Base-by-base conservation (phyloP, 2,329 filamentous ascomycete species). In the Diaporthe ampelina region DNA sequence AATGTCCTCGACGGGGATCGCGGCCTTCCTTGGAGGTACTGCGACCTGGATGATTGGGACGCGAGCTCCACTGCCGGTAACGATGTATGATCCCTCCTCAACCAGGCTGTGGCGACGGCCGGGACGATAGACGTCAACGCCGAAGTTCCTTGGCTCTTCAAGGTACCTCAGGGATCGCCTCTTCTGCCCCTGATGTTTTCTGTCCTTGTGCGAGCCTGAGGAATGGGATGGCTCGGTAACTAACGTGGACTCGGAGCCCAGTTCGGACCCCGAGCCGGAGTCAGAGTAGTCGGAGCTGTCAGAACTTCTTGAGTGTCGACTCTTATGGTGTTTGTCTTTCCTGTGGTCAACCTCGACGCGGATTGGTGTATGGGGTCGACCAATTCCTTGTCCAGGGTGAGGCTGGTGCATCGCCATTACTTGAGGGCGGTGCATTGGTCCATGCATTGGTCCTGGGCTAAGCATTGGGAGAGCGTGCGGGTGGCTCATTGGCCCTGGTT, bases 271-370 rank as follows among this genome's bases (percentile, higher is more conserved):
- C 19, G 72, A 73, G 8, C 24, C 43, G 29, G 11, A 24, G 21
- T 71, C 72, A 26, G 72, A 73, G n/a, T 54, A 71, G 6, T 70
- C 40, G 7, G 72, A 73, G 48, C 63, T 61, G 26, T 48, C 65
- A 52, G 65, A 73, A 13, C 72, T 58, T 52, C 40, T 52, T 15
- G 72, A 73, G 32, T 69, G 63, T 26, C 72, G 45, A 13, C n/a
- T 59, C 7, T 40, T 45, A 35, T 71, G 65, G 35, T 56, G 56
- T n/a, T 59, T 57, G 21, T 61, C 72, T 40, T 57, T 57, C 6
- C 54, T 61, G 15, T 43, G 70, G 24, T 72, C 45, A 21, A 63
- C 45, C 45, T 63, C 45, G 13, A 72, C 69, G 8, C 52, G 70
- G 57, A 72, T 63, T 45, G 70, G 70, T 17, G 70, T 72, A 45